Conservation (phyloP, 345 rosid genomes). For the Pugionium dolabratum region DNA sequence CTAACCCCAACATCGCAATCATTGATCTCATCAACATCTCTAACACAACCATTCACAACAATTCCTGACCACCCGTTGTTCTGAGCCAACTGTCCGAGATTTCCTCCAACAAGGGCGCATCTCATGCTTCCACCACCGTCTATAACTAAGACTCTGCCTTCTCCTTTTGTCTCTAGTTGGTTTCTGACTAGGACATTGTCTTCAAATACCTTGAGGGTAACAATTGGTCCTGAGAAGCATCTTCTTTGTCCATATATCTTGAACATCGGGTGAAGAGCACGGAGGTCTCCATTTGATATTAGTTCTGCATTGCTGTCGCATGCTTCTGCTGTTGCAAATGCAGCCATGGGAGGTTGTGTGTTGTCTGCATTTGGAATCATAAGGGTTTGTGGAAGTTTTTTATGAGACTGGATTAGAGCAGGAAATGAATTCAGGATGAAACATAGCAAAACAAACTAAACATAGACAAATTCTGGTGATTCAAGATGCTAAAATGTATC, state of each 20-base stretch:
- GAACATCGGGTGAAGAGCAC: conserved; percentile 70
- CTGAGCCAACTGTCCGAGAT: conserved; percentile 69
- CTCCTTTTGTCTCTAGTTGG: conserved; percentile 72
- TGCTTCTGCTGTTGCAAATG: conserved; percentile 75
- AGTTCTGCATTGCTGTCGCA: conserved; percentile 72
- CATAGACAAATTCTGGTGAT: not conserved
- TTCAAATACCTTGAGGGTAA: conserved; percentile 80
- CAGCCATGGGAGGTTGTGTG: conserved; percentile 46
- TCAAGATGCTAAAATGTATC: conserved; percentile 6
- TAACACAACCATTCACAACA: conserved; percentile 74
- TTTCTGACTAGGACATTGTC: conserved; percentile 79
- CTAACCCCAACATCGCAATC: conserved; percentile 73
- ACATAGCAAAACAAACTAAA: not conserved
- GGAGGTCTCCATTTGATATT: conserved; percentile 62
- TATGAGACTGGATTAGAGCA: not conserved
- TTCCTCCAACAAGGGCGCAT: conserved; percentile 83
- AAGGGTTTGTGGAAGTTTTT: not conserved
- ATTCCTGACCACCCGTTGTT: conserved; percentile 88
- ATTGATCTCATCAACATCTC: conserved; percentile 85
- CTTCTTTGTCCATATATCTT: conserved; percentile 69
- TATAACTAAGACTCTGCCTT: conserved; percentile 74
- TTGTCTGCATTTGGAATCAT: conserved; percentile 25
- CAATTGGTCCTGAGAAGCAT: conserved; percentile 70
- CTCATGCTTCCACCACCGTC: conserved; percentile 93
- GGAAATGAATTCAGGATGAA: not conserved